These are phyloP conservation scores for Phycomyces nitens DNA, from an alignment of 192 early-diverging fungal species.

Conservation along the genomic window DNA sequence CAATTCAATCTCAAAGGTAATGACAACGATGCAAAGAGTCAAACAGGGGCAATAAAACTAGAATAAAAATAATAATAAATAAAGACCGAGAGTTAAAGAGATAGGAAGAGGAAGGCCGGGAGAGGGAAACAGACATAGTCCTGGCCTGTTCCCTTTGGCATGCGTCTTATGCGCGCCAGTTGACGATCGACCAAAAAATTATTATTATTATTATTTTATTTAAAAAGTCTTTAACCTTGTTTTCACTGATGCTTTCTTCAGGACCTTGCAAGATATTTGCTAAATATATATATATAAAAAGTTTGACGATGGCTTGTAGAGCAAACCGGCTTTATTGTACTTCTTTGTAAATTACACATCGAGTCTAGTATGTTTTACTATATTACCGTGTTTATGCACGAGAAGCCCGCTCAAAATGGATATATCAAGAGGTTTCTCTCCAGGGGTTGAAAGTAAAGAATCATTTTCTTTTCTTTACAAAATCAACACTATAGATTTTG, in stretches of 20 bases:
- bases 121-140: neutral
- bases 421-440: conserved; percentile 1
- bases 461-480: neutral
- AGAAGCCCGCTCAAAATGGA: neutral
- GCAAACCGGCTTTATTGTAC: too few species aligned
- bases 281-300: too few species aligned
- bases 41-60: neutral
- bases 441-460: neutral
- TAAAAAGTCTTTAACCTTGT: too few species aligned
- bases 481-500: neutral
- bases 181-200: conserved; percentile 12
- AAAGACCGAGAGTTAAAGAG: too few species aligned
- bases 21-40: neutral
- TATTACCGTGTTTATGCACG: neutral
- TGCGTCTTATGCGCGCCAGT: conserved; percentile 25
- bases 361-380: neutral
- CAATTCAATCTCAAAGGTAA: neutral
- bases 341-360: too few species aligned
- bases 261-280: too few species aligned
- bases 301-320: too few species aligned
- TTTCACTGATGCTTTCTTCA: too few species aligned
- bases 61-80: neutral
- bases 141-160: conserved; percentile 4
- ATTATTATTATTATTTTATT: too few species aligned
- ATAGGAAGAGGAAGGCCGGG: neutral